These are phyloP conservation scores for Fusarium sp. DNA, from an alignment of 2,329 filamentous ascomycete genomes.

Conservation along the genomic window DNA sequence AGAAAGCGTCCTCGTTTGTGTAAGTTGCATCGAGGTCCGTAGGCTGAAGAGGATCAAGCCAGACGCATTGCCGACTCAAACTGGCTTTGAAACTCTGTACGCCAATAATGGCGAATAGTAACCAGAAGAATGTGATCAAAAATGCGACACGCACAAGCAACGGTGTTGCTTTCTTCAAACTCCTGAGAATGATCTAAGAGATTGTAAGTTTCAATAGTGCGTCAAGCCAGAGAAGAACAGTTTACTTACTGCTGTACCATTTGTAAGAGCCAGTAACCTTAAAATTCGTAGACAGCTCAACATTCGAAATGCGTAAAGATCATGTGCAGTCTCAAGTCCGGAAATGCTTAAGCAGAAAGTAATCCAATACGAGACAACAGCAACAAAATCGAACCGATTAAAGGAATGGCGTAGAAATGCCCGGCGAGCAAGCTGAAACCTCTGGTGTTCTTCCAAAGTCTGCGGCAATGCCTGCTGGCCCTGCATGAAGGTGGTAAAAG, in stretches of 20 bases:
- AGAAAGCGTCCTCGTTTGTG: constrained; percentile 79
- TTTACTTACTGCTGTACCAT: constrained; percentile 83
- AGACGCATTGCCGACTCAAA: constrained; percentile 81
- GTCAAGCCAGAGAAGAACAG: background rate
- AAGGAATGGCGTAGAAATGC: constrained; percentile 96
- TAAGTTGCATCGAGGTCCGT: constrained; percentile 68
- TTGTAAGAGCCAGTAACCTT: constrained; percentile 89
- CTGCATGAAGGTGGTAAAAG: constrained; percentile 84
- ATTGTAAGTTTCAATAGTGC: constrained; percentile 18
- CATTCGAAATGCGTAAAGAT: constrained; percentile 95
- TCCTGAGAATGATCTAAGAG: constrained; percentile 85
- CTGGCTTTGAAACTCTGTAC: constrained; percentile 96
- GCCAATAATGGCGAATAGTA: constrained; percentile 95
- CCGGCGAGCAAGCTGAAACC: constrained; percentile 86
- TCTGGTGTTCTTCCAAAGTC: constrained; percentile 82
- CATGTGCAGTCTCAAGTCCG: constrained; percentile 75
- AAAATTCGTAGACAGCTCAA: constrained; percentile 94
- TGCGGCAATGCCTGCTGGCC: constrained; percentile 67
- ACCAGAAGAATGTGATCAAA: constrained; percentile 96
- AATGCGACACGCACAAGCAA: constrained; percentile 93
- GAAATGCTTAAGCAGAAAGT: constrained; percentile 80
- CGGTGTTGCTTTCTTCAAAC: constrained; percentile 94
- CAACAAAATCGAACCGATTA: constrained; percentile 94
- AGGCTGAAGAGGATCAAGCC: constrained; percentile 74
- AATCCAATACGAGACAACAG: constrained; percentile 95